Conservation (phyloP, 441 rosid species). For the Cnidoscolus chayamansa region DNA sequence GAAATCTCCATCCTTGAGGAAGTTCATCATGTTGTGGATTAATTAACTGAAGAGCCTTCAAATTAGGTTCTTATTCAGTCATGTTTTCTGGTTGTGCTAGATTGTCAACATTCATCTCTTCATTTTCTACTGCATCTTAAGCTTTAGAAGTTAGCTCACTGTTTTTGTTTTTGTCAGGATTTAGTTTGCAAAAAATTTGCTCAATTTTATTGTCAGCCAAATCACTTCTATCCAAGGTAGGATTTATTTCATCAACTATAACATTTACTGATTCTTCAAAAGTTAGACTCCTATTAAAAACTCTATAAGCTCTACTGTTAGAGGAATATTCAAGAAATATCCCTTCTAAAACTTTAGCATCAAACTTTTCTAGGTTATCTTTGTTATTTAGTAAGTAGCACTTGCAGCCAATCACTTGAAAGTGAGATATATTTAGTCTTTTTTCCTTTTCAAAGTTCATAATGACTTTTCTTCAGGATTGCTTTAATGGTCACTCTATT, state of each 20-base stretch:
- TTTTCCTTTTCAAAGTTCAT: neutral
- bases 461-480: neutral
- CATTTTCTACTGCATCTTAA: too few relatives aligned
- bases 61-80: too few relatives aligned
- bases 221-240: too few relatives aligned
- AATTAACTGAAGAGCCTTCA: too few relatives aligned
- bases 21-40: too few relatives aligned
- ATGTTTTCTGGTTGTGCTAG: too few relatives aligned
- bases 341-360: neutral
- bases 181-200: too few relatives aligned
- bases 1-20: too few relatives aligned
- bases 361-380: neutral
- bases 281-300: neutral
- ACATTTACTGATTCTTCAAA: neutral
- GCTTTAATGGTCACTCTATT: neutral
- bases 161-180: too few relatives aligned
- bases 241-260: neutral
- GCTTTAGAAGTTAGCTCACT: too few relatives aligned
- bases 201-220: too few relatives aligned
- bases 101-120: too few relatives aligned
- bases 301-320: neutral
- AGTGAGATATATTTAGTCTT: constrained; percentile 3
- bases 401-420: neutral
- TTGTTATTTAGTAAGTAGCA: neutral
- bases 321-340: neutral